Percentiles rank a stretch among this genome's conserved stretches.
Evolutionary conservation across 768 basidiomycete genomes (phyloP).

Genomic region (Lactarius sanguifluus): DNA sequence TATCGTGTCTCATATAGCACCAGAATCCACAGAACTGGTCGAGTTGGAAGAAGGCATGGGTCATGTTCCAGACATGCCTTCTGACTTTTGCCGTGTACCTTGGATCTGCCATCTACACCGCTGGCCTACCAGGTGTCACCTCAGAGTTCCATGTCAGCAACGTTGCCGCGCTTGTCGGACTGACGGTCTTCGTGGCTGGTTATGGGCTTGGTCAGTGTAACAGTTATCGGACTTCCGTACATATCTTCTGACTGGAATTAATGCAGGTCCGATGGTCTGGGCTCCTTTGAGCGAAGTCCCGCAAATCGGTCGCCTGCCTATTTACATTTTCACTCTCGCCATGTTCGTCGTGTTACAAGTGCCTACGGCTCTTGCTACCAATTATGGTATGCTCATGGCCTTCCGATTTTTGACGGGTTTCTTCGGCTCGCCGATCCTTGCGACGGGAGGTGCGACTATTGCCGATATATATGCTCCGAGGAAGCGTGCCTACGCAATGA

Average conservation of each 20-base stretch:
- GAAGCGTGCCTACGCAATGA: constrained; percentile 34
- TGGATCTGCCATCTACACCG: constrained; percentile 39
- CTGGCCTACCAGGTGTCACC: constrained; percentile 34
- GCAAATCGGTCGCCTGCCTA: constrained; percentile 36
- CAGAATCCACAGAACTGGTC: constrained; percentile 36
- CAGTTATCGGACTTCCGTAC: background rate
- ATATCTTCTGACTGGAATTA: background rate
- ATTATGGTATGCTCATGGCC: constrained; percentile 36
- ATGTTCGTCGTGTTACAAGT: constrained; percentile 39
- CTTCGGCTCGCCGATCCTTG: constrained; percentile 38
- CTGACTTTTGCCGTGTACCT: constrained; percentile 40
- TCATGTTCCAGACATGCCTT: constrained; percentile 37
- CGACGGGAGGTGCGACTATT: constrained; percentile 36
- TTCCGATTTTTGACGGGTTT: constrained; percentile 40
- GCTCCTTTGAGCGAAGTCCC: constrained; percentile 39
- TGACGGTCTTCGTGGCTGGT: constrained; percentile 34
- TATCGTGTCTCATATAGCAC: background rate
- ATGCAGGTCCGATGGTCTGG: constrained; percentile 35
- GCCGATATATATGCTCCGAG: constrained; percentile 32
- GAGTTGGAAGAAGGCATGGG: constrained; percentile 34
- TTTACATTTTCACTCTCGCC: constrained; percentile 38
- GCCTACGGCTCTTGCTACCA: constrained; percentile 37
- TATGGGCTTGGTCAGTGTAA: constrained; percentile 32
- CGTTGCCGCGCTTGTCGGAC: constrained; percentile 37
- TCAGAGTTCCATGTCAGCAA: constrained; percentile 35